These are phyloP conservation scores for Paralagenidium karlingii DNA, from an alignment of 352 stramenopile species.

Conservation along the genomic window DNA sequence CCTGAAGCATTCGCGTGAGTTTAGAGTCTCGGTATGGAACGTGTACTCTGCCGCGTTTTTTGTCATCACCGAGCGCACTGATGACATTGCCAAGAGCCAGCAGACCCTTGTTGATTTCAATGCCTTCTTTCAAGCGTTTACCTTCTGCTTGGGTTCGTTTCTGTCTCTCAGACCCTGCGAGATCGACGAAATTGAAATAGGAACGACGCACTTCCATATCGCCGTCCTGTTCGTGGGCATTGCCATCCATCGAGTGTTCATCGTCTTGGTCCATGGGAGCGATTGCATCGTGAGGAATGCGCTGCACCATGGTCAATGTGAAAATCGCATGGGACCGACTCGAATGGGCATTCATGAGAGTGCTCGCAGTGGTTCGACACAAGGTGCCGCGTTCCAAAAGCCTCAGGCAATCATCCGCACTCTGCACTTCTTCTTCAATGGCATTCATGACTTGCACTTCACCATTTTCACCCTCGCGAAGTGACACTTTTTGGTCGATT, in stretches of 20 bases:
- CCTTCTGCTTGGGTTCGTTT: slow-evolving; percentile 92
- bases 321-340: slow-evolving; percentile 90
- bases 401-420: slow-evolving; percentile 64
- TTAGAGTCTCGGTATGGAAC: slow-evolving; percentile 93
- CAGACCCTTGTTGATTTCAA: slow-evolving; percentile 98
- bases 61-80: slow-evolving; percentile 89
- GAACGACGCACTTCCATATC: slow-evolving; percentile 50
- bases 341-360: slow-evolving; percentile 87
- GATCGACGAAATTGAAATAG: slow-evolving; percentile 89
- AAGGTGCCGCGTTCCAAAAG: slow-evolving; percentile 76
- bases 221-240: slow-evolving; percentile 14
- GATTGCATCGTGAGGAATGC: slow-evolving; percentile 40
- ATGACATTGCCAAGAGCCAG: slow-evolving; percentile 97
- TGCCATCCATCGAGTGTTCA: slow-evolving; percentile 19
- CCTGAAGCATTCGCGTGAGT: slow-evolving; percentile 89
- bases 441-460: slow-evolving; percentile 78
- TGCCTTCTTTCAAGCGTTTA: slow-evolving; percentile 90
- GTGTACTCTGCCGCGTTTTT: slow-evolving; percentile 84
- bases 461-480: slow-evolving; percentile 74
- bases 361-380: slow-evolving; percentile 75
- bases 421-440: slow-evolving; percentile 46
- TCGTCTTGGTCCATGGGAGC: background rate
- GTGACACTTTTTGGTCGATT: slow-evolving; percentile 50
- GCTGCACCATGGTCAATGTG: slow-evolving; percentile 73
- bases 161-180: slow-evolving; percentile 86